Evolutionary conservation across 495 filamentous ascomycete species (phyloP).

Genomic region (Penicillium turbatum): DNA sequence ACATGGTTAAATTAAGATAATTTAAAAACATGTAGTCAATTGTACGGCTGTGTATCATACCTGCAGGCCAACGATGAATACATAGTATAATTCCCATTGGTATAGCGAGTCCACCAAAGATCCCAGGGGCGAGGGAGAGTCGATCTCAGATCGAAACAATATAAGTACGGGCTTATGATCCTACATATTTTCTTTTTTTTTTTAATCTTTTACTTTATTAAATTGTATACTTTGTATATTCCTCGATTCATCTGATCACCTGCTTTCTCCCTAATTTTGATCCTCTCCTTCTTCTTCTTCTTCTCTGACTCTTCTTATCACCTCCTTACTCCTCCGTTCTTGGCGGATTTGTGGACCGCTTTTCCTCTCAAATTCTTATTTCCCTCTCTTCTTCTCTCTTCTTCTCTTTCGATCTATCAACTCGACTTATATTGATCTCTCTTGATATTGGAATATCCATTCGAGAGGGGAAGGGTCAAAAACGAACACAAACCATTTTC

Average conservation of each 20-base stretch:
- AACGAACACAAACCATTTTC: not conserved
- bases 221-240: not conserved
- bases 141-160: not conserved
- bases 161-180: not conserved
- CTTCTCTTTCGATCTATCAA: constrained; percentile 6
- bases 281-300: not conserved
- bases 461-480: not conserved
- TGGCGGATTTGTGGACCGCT: constrained; percentile 21
- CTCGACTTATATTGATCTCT: constrained; percentile 12
- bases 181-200: not conserved
- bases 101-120: not conserved
- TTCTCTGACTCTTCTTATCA: not conserved
- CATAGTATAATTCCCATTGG: not conserved
- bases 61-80: not conserved
- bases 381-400: constrained; percentile 10
- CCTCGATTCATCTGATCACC: constrained; percentile 1
- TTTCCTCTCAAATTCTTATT: constrained; percentile 15
- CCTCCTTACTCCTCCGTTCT: constrained; percentile 27
- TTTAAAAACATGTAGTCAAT: too few species aligned
- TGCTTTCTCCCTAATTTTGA: not conserved
- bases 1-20: too few species aligned
- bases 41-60: too few species aligned
- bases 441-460: not conserved
- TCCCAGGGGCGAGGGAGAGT: not conserved
- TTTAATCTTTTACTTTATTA: not conserved